Conservation (phyloP, 352 stramenopile genomes). For the Blastocystis sp. region DNA sequence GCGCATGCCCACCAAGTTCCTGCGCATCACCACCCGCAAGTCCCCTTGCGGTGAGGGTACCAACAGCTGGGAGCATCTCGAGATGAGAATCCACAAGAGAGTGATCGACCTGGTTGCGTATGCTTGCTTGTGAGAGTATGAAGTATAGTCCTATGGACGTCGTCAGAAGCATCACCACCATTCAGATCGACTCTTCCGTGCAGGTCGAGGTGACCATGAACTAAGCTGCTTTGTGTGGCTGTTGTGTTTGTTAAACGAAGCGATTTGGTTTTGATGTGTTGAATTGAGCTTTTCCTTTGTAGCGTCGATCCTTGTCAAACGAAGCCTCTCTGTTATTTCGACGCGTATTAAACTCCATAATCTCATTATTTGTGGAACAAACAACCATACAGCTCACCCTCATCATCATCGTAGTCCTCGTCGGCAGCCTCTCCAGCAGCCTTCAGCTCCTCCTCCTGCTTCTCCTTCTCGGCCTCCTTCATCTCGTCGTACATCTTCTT, state of each 20-base stretch:
- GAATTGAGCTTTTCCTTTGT: background rate
- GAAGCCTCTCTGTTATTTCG: too few relatives aligned
- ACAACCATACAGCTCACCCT: constrained; percentile 69
- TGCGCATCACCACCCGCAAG: too few relatives aligned
- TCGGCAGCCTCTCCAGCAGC: constrained; percentile 70
- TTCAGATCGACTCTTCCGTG: constrained; percentile 74
- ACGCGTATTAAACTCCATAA: too few relatives aligned
- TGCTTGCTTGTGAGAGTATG: background rate
- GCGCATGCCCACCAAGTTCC: constrained; percentile 85
- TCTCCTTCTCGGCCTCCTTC: constrained; percentile 76
- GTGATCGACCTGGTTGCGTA: constrained; percentile 80
- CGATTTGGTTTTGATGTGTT: background rate
- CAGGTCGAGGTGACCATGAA: constrained; percentile 63
- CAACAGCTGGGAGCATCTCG: too few relatives aligned
- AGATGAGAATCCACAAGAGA: too few relatives aligned
- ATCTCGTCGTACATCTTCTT: constrained; percentile 85
- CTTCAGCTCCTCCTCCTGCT: constrained; percentile 74
- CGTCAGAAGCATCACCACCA: constrained; percentile 77
- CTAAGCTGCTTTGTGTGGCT: background rate
- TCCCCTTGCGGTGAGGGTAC: too few relatives aligned
- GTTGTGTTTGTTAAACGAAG: background rate
- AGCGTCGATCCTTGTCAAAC: background rate
- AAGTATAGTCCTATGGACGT: constrained; percentile 77
- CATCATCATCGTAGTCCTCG: constrained; percentile 70
- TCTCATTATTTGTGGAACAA: background rate